Evolutionary conservation across 1,284 basidiomycete genomes (phyloP).

Genomic region (Sanghuangporus weigelae): DNA sequence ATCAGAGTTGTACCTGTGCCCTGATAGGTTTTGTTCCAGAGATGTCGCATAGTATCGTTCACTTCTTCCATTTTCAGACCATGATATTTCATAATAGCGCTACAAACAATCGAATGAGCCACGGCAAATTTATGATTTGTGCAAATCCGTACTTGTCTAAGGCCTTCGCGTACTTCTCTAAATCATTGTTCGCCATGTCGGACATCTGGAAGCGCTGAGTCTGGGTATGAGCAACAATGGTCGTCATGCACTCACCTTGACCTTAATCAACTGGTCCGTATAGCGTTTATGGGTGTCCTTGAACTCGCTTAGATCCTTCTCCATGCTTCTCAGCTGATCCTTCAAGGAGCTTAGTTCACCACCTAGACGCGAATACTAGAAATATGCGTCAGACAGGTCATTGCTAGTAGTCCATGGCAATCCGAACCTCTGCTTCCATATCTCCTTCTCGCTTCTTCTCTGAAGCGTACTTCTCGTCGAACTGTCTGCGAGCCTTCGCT

Average conservation of each 20-base stretch:
- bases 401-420: slow-evolving; percentile 3
- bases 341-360: slow-evolving; percentile 81
- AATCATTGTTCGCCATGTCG: slow-evolving; percentile 90
- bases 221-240: neutral
- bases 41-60: slow-evolving; percentile 91
- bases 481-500: slow-evolving; percentile 74
- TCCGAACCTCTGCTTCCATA: slow-evolving; percentile 60
- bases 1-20: slow-evolving; percentile 68
- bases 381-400: neutral
- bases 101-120: slow-evolving; percentile 27
- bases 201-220: slow-evolving; percentile 57
- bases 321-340: slow-evolving; percentile 61
- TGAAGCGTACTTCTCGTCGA: slow-evolving; percentile 74
- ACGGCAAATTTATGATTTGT: neutral
- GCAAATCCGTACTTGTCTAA: slow-evolving; percentile 71
- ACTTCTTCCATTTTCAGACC: slow-evolving; percentile 99
- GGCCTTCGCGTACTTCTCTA: slow-evolving; percentile 97
- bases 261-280: slow-evolving; percentile 87
- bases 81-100: slow-evolving; percentile 98
- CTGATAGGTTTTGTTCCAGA: slow-evolving; percentile 99
- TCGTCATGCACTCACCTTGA: slow-evolving; percentile 60
- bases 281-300: slow-evolving; percentile 84
- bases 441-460: slow-evolving; percentile 70
- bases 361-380: slow-evolving; percentile 72
- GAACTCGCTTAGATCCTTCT: slow-evolving; percentile 81